Percentiles rank a stretch among this genome's conserved stretches.
These are phyloP conservation scores for Microsporum canis DNA, from an alignment of 2,329 filamentous ascomycete genomes.

Conservation along the genomic window DNA sequence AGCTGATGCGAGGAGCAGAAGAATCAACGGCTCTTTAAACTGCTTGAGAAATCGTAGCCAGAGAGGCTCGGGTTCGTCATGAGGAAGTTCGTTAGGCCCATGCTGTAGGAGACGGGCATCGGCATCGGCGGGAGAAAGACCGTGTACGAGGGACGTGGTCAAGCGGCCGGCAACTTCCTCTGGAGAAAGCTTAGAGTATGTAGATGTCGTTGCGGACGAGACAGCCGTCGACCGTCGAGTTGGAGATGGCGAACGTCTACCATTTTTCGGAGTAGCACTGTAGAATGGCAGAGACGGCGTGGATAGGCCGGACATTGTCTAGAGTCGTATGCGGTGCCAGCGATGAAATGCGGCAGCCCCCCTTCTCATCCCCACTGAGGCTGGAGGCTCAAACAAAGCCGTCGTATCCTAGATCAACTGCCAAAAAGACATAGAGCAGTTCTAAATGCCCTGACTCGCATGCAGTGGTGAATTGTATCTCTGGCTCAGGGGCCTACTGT, in stretches of 20 bases:
- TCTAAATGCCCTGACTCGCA: background rate
- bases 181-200: slow-evolving; percentile 57
- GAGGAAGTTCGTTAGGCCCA: slow-evolving; percentile 88
- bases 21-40: slow-evolving; percentile 89
- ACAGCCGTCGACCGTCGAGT: slow-evolving; percentile 7
- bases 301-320: slow-evolving; percentile 51
- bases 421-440: background rate
- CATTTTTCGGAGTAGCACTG: slow-evolving; percentile 31
- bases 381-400: background rate
- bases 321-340: slow-evolving; percentile 13
- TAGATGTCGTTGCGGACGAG: slow-evolving; percentile 31
- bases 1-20: slow-evolving; percentile 82
- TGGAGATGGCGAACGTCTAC: slow-evolving; percentile 15
- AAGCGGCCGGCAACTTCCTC: slow-evolving; percentile 67
- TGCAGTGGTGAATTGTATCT: background rate
- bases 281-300: slow-evolving; percentile 49
- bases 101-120: slow-evolving; percentile 65
- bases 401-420: slow-evolving; percentile 1
- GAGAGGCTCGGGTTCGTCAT: slow-evolving; percentile 83
- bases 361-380: slow-evolving; percentile 9
- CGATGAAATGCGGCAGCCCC: background rate
- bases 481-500: background rate
- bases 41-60: slow-evolving; percentile 95
- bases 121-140: slow-evolving; percentile 71
- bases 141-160: slow-evolving; percentile 70